These are phyloP conservation scores for Baorangia bicolor DNA, from an alignment of 768 basidiomycete genomes.

Conservation along the genomic window DNA sequence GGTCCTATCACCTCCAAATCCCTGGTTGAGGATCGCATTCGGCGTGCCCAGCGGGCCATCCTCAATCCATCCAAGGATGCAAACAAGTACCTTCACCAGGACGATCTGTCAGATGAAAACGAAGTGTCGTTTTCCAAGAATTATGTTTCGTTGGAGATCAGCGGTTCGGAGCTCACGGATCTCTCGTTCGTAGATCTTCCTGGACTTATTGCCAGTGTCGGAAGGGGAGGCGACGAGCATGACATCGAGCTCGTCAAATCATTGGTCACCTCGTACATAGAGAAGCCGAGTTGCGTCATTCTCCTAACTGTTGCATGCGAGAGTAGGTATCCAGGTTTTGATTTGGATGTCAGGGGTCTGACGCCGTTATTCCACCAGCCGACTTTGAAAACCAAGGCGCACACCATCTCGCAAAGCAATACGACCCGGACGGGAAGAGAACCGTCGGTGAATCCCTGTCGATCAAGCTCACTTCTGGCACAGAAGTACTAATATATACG, in stretches of 20 bases:
- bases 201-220: slow-evolving; percentile 59
- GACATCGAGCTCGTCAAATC: slow-evolving; percentile 64
- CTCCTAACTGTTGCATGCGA: slow-evolving; percentile 58
- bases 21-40: slow-evolving; percentile 63
- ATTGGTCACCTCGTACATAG: slow-evolving; percentile 59
- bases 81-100: slow-evolving; percentile 13
- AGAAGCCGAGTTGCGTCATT: slow-evolving; percentile 66
- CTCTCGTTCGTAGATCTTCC: slow-evolving; percentile 67
- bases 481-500: neutral
- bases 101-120: slow-evolving; percentile 9
- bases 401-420: slow-evolving; percentile 56
- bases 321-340: slow-evolving; percentile 12
- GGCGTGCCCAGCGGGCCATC: slow-evolving; percentile 64
- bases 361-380: slow-evolving; percentile 45
- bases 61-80: slow-evolving; percentile 48
- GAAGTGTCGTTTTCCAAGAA: slow-evolving; percentile 50
- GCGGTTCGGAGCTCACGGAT: slow-evolving; percentile 58
- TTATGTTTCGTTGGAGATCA: slow-evolving; percentile 57
- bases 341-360: slow-evolving; percentile 35
- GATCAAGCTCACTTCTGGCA: slow-evolving; percentile 45
- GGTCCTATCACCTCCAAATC: slow-evolving; percentile 46
- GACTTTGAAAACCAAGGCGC: slow-evolving; percentile 83
- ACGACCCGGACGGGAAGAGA: slow-evolving; percentile 61
- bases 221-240: slow-evolving; percentile 43
- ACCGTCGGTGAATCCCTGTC: slow-evolving; percentile 57